Evolutionary conservation across 441 rosid genomes (phyloP).

Genomic region (Pelargonium cotyledonis): DNA sequence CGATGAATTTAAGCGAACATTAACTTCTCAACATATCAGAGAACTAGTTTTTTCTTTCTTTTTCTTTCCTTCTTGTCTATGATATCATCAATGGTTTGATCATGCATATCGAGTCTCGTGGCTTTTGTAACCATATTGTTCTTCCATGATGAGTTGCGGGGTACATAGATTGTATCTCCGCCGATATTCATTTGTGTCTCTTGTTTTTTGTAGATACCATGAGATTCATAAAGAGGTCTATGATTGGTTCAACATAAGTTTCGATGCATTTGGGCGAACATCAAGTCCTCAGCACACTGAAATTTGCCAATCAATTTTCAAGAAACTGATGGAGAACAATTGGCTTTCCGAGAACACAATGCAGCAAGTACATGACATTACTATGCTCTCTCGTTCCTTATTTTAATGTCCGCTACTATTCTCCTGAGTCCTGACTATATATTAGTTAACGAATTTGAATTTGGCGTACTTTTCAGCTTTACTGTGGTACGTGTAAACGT

Average conservation of each 20-base stretch:
- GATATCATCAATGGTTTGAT: no score
- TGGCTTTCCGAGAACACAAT: constrained; percentile 79
- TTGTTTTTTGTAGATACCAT: constrained; percentile 49
- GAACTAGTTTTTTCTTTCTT: no score
- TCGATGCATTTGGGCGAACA: constrained; percentile 90
- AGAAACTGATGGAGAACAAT: constrained; percentile 65
- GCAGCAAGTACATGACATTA: constrained; percentile 53
- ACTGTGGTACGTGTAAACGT: constrained; percentile 66
- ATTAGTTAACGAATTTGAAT: neutral
- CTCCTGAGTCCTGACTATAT: no score
- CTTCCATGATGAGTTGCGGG: no score
- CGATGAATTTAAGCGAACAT: constrained; percentile 88
- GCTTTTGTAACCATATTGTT: no score
- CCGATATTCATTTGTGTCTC: neutral
- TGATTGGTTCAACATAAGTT: constrained; percentile 84
- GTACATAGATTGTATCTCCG: no score
- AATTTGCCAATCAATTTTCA: constrained; percentile 80
- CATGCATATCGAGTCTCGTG: no score
- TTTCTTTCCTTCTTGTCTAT: no score
- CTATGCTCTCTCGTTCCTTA: neutral
- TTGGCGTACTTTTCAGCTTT: constrained; percentile 46
- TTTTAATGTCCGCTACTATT: no score
- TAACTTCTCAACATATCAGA: constrained; percentile 50
- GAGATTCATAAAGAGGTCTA: constrained; percentile 86
- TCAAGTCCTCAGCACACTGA: constrained; percentile 79